These are phyloP conservation scores for Cytospora schulzeri DNA, from an alignment of 2,329 filamentous ascomycete genomes.

Conservation along the genomic window DNA sequence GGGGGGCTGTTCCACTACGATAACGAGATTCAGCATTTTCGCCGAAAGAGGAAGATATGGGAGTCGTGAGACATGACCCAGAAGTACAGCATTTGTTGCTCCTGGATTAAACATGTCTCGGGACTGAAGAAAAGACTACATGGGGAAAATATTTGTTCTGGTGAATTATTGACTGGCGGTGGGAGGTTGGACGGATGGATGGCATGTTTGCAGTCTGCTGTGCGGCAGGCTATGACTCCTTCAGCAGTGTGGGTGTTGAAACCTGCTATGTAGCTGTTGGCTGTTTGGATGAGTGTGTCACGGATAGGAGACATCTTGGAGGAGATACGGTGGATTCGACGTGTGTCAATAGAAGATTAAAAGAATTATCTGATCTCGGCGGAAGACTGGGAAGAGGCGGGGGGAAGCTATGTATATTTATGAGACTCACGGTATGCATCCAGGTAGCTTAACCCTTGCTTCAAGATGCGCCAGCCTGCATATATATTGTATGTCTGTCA, in stretches of 20 bases:
- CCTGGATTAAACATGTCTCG: too few species aligned
- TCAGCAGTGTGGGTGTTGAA: constrained; percentile 19
- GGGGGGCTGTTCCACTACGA: constrained; percentile 19
- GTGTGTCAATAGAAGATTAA: not conserved
- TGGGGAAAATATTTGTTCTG: too few species aligned
- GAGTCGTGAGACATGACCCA: too few species aligned
- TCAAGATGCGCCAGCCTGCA: too few species aligned
- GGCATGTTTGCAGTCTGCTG: constrained; percentile 18
- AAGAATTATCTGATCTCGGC: not conserved
- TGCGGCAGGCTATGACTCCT: constrained; percentile 17
- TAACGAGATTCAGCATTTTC: too few species aligned
- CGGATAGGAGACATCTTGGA: constrained; percentile 8
- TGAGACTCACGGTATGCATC: not conserved
- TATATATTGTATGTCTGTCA: too few species aligned
- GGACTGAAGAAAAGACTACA: too few species aligned
- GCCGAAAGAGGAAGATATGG: too few species aligned
- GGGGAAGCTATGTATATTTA: not conserved
- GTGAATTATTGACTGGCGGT: too few species aligned
- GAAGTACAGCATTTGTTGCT: too few species aligned
- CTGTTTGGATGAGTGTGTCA: constrained; percentile 11
- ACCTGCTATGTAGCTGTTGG: constrained; percentile 21
- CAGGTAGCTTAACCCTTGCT: too few species aligned
- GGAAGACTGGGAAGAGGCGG: not conserved
- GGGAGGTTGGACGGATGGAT: constrained; percentile 13
- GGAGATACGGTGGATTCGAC: not conserved